Evolutionary conservation across 192 early-diverging fungal species (phyloP).

Genomic region (Mortierella alpina): DNA sequence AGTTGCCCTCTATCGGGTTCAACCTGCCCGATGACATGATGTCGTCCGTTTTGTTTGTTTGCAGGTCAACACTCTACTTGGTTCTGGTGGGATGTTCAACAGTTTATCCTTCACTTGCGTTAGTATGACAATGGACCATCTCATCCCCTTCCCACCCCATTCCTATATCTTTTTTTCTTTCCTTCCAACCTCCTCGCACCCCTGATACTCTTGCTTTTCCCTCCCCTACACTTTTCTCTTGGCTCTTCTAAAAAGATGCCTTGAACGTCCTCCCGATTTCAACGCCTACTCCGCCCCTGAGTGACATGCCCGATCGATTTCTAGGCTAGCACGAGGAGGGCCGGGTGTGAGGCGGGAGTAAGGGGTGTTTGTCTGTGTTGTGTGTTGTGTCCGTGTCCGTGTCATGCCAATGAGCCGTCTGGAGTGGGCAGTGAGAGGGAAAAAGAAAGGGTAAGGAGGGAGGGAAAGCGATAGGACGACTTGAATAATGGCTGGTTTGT

Average conservation of each 20-base stretch:
- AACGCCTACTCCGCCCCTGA: not conserved
- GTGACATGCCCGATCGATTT: constrained; percentile 15
- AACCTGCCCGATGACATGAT: no score
- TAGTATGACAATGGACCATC: no score
- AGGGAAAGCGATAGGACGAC: not conserved
- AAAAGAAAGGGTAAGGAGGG: not conserved
- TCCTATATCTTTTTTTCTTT: not conserved
- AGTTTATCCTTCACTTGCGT: no score
- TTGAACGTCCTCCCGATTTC: not conserved
- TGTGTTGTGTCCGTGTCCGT: no score
- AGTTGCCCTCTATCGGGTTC: not conserved
- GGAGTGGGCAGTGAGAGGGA: not conserved
- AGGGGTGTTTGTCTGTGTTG: no score
- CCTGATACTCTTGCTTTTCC: not conserved
- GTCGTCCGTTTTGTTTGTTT: not conserved
- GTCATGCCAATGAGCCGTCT: no score
- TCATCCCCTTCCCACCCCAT: not conserved
- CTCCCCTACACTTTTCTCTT: not conserved
- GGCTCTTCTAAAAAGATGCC: not conserved
- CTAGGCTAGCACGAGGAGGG: no score
- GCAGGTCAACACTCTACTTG: no score
- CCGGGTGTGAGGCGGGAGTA: no score
- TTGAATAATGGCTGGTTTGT: no score
- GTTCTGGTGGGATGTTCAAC: not conserved
- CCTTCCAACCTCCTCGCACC: not conserved